Evolutionary conservation across 2,329 filamentous ascomycete genomes (phyloP).

Genomic region (Cladorrhinum sp.): DNA sequence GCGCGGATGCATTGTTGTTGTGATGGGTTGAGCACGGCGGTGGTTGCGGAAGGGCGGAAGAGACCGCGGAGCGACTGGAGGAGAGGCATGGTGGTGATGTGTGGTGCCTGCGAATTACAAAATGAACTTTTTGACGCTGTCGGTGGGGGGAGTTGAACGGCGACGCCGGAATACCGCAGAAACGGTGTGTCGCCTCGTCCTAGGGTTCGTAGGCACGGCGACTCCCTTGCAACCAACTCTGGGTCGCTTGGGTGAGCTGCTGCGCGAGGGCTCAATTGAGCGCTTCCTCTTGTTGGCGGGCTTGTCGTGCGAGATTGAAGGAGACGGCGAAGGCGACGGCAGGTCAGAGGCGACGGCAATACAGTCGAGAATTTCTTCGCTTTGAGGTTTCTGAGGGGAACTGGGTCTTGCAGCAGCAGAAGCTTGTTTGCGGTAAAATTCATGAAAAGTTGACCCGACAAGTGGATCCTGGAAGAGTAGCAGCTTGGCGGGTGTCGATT

Average conservation of each 20-base stretch:
- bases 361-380: not conserved
- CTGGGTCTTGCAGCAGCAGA: not conserved
- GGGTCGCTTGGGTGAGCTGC: too few relatives aligned
- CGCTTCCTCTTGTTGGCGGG: not conserved
- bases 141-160: too few relatives aligned
- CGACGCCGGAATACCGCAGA: too few relatives aligned
- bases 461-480: constrained; percentile 3
- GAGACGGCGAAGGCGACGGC: too few relatives aligned
- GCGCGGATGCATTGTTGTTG: constrained; percentile 7
- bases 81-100: constrained; percentile 17
- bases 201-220: not conserved
- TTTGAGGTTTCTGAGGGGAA: not conserved
- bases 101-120: not conserved
- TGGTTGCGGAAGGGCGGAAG: constrained; percentile 8
- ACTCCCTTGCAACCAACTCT: not conserved
- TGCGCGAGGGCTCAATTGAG: not conserved
- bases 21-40: constrained; percentile 9
- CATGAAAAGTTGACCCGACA: constrained; percentile 9
- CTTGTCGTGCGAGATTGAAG: not conserved
- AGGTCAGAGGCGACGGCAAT: not conserved
- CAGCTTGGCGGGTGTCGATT: not conserved
- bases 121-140: too few relatives aligned
- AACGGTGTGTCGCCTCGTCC: not conserved
- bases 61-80: constrained; percentile 22
- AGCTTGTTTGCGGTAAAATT: constrained; percentile 7